Percentiles rank a stretch among this genome's conserved stretches.
These are phyloP conservation scores for Tubosaeta sp. DNA, from an alignment of 768 basidiomycete genomes.

Conservation along the genomic window DNA sequence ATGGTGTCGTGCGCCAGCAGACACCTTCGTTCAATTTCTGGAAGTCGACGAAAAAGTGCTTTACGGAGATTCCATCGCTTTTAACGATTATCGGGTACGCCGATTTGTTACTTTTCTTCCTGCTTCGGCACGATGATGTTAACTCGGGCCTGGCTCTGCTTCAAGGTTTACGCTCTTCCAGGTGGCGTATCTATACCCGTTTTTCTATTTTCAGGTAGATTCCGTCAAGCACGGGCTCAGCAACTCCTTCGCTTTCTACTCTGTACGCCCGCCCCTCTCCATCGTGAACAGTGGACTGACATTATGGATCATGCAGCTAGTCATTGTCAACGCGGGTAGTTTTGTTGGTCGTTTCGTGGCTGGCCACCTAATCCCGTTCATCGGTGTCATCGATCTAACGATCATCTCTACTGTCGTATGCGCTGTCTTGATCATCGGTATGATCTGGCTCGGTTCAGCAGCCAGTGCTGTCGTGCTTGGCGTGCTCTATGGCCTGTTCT, in stretches of 20 bases:
- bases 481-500: constrained; percentile 46
- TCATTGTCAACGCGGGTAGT: constrained; percentile 49
- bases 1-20: neutral
- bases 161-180: constrained; percentile 29
- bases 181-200: constrained; percentile 44
- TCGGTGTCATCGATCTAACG: constrained; percentile 44
- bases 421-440: constrained; percentile 36
- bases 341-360: constrained; percentile 46
- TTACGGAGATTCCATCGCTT: constrained; percentile 22
- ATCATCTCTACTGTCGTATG: constrained; percentile 33
- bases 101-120: neutral
- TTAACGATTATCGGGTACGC: constrained; percentile 23
- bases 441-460: constrained; percentile 38
- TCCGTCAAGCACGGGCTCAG: constrained; percentile 46
- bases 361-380: constrained; percentile 32
- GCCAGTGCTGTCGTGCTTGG: constrained; percentile 40
- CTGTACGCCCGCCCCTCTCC: constrained; percentile 28
- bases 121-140: neutral
- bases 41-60: constrained; percentile 20
- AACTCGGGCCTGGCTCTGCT: neutral
- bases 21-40: constrained; percentile 7
- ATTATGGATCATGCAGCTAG: constrained; percentile 31
- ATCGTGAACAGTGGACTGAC: neutral
- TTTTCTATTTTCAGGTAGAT: constrained; percentile 58
- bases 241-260: constrained; percentile 49